These are phyloP conservation scores for Phytophthora pisi DNA, from an alignment of 352 stramenopile species.

Conservation along the genomic window DNA sequence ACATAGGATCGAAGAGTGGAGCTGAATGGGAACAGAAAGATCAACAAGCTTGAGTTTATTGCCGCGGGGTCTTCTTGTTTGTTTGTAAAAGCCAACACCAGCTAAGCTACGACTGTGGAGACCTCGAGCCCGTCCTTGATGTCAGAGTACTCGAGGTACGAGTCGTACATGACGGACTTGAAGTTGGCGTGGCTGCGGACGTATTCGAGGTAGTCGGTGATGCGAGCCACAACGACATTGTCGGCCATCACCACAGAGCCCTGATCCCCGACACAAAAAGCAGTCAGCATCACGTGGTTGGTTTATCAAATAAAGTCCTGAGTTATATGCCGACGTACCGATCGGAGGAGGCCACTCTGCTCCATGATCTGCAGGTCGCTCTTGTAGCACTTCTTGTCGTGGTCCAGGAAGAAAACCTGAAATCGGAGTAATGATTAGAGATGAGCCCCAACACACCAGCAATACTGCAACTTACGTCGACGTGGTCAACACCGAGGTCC, in stretches of 20 bases:
- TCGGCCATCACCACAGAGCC: constrained; percentile 46
- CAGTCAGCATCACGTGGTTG: background rate
- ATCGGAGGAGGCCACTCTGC: constrained; percentile 31
- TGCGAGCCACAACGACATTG: constrained; percentile 42
- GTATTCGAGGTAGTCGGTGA: constrained; percentile 49
- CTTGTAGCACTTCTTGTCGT: constrained; percentile 42
- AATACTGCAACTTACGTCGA: constrained; percentile 30
- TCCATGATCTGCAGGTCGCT: constrained; percentile 41
- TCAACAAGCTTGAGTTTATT: background rate
- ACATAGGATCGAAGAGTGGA: constrained; percentile 4
- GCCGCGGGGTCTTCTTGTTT: too few species aligned
- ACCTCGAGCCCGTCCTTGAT: constrained; percentile 46
- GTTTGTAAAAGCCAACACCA: background rate
- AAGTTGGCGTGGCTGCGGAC: constrained; percentile 37
- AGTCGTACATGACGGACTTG: constrained; percentile 41
- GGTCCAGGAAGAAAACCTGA: constrained; percentile 50
- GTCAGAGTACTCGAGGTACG: constrained; percentile 45
- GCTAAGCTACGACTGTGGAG: constrained; percentile 31
- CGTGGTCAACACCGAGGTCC: constrained; percentile 33
- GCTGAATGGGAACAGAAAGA: background rate
- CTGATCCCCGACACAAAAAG: constrained; percentile 10
- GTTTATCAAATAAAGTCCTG: background rate
- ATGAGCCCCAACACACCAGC: background rate
- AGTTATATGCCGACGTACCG: constrained; percentile 14
- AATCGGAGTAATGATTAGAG: background rate